These are phyloP conservation scores for Musa troglodytarum DNA, from an alignment of 176 grass and related monocot genomes.

Conservation along the genomic window DNA sequence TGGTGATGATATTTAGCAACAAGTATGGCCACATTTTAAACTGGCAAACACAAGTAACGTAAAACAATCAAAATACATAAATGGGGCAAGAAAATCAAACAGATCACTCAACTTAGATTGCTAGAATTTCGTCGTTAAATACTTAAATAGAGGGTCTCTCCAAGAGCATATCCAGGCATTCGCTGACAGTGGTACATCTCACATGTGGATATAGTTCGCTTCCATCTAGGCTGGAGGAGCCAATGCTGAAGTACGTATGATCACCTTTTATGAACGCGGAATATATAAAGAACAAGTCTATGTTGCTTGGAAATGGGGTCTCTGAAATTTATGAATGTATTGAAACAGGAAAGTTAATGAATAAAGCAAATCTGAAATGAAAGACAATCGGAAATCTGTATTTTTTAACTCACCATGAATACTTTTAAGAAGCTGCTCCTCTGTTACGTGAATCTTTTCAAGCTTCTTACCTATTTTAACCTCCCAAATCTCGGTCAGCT, in stretches of 20 bases:
- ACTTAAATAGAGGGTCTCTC: neutral
- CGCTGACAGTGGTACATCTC: conserved; percentile 40
- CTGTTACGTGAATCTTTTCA: conserved; percentile 37
- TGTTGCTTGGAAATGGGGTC: conserved; percentile 48
- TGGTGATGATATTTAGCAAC: too few relatives aligned
- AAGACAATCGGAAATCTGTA: neutral
- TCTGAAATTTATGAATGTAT: conserved; percentile 38
- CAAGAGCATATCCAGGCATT: conserved; percentile 57
- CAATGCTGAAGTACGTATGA: conserved; percentile 69
- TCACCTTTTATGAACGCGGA: conserved; percentile 81
- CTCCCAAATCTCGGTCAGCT: conserved; percentile 70
- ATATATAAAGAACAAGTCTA: conserved; percentile 82
- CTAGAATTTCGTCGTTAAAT: neutral
- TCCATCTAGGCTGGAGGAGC: conserved; percentile 44
- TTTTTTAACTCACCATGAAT: conserved; percentile 41
- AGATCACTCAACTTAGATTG: neutral
- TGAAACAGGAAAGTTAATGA: conserved; percentile 14
- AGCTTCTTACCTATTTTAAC: conserved; percentile 50
- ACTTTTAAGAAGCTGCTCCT: conserved; percentile 61
- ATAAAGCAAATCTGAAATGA: conserved; percentile 6
- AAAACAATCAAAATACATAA: too few relatives aligned
- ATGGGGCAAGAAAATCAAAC: neutral
- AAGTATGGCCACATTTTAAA: too few relatives aligned
- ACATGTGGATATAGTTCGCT: conserved; percentile 70
- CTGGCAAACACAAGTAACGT: too few relatives aligned